Conservation (phyloP, 1,284 basidiomycete species). For the Malassezia equina region DNA sequence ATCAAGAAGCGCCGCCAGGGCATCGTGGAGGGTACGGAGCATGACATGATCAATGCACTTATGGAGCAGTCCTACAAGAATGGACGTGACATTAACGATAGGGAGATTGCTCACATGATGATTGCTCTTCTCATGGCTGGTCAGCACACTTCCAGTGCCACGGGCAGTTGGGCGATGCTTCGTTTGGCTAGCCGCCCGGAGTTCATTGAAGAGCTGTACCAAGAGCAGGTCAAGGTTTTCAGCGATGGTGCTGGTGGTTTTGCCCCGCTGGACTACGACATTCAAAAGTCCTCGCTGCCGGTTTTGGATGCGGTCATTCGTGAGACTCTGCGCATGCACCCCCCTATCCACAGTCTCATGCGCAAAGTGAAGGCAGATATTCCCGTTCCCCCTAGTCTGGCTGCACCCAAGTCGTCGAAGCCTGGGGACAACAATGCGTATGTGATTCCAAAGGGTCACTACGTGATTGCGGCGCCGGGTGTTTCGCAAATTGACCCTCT, state of each 20-base stretch:
- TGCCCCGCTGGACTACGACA: slow-evolving; percentile 74
- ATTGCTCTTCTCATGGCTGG: slow-evolving; percentile 62
- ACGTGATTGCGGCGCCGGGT: slow-evolving; percentile 77
- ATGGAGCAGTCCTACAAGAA: slow-evolving; percentile 76
- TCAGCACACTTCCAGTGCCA: slow-evolving; percentile 91
- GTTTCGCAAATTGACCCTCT: slow-evolving; percentile 76
- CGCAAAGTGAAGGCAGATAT: slow-evolving; percentile 79
- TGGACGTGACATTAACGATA: slow-evolving; percentile 68
- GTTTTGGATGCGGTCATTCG: slow-evolving; percentile 80
- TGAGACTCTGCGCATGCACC: slow-evolving; percentile 65
- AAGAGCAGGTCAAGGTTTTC: slow-evolving; percentile 79
- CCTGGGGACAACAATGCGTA: slow-evolving; percentile 55
- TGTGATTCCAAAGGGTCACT: slow-evolving; percentile 83
- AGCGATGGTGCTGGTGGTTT: slow-evolving; percentile 56
- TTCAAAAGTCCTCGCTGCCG: slow-evolving; percentile 64
- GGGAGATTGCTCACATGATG: slow-evolving; percentile 94
- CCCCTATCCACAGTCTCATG: slow-evolving; percentile 52
- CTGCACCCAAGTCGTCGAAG: slow-evolving; percentile 16
- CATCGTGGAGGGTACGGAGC: slow-evolving; percentile 50
- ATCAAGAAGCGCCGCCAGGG: slow-evolving; percentile 61
- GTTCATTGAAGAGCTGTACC: slow-evolving; percentile 57
- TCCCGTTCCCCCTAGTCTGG: slow-evolving; percentile 67
- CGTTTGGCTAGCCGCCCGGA: slow-evolving; percentile 73
- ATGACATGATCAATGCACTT: slow-evolving; percentile 87
- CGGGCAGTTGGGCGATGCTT: slow-evolving; percentile 77